Conservation (phyloP, 306 rosid species). For the Neltuma alba region DNA sequence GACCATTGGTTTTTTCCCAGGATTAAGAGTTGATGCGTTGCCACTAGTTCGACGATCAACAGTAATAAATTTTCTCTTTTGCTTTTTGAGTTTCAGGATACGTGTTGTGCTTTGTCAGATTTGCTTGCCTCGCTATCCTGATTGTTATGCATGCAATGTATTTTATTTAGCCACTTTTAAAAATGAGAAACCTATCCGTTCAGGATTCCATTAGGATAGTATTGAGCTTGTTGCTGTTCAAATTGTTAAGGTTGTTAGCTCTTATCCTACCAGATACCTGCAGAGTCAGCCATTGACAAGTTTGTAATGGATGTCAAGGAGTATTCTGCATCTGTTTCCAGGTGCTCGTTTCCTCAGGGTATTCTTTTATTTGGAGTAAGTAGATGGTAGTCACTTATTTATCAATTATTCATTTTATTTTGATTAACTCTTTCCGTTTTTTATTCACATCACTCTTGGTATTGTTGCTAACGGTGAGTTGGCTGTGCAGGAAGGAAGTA, state of each 20-base stretch:
- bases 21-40: constrained; percentile 67
- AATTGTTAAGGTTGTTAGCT: constrained; percentile 11
- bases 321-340: constrained; percentile 46
- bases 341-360: constrained; percentile 41
- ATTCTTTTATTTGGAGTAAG: constrained; percentile 56
- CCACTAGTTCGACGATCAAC: constrained; percentile 43
- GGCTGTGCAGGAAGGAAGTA: constrained; percentile 26
- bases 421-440: neutral
- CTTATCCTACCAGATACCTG: constrained; percentile 38
- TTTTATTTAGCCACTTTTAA: constrained; percentile 5
- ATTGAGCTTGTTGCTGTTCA: constrained; percentile 2
- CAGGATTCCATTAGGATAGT: neutral
- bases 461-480: constrained; percentile 32
- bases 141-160: neutral
- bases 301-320: constrained; percentile 46
- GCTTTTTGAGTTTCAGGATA: constrained; percentile 3
- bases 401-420: constrained; percentile 20
- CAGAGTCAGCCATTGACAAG: constrained; percentile 34
- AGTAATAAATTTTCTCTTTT: constrained; percentile 39
- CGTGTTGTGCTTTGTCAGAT: neutral
- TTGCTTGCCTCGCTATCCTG: neutral
- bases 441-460: constrained; percentile 10
- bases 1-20: constrained; percentile 74
- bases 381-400: constrained; percentile 20
- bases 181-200: constrained; percentile 4